Evolutionary conservation across 2,329 filamentous ascomycete species (phyloP).

Genomic region (Emydomyces testavorans): DNA sequence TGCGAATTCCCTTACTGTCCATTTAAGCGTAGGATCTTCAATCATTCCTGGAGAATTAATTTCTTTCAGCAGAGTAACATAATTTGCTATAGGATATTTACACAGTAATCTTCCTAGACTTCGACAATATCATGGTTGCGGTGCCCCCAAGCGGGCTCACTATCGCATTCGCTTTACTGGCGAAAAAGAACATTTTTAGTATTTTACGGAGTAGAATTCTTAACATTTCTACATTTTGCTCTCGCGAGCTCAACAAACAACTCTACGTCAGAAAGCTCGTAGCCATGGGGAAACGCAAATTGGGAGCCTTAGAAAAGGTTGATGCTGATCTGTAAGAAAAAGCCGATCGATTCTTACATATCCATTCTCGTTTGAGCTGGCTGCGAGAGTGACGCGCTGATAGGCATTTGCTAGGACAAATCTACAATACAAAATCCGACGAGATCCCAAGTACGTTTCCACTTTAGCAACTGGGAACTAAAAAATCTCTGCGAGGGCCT

Average conservation of each 20-base stretch:
- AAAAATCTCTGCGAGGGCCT: too few species aligned
- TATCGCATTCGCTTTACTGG: neutral
- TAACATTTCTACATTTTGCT: neutral
- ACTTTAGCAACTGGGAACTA: neutral
- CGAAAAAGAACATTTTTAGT: neutral
- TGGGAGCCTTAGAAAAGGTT: constrained; percentile 87
- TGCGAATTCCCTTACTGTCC: neutral
- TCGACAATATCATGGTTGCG: neutral
- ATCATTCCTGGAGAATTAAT: too few species aligned
- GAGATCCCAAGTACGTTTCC: constrained; percentile 59
- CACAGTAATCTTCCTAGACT: too few species aligned
- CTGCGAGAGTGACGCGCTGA: constrained; percentile 1
- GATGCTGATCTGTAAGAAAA: constrained; percentile 67
- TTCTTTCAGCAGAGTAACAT: too few species aligned
- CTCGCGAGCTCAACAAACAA: neutral
- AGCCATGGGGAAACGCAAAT: constrained; percentile 71
- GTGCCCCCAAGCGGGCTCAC: neutral
- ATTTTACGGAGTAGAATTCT: too few species aligned
- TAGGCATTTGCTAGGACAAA: constrained; percentile 48
- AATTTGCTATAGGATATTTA: too few species aligned
- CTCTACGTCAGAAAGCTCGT: neutral
- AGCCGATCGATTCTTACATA: constrained; percentile 9
- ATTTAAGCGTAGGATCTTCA: neutral
- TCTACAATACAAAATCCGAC: constrained; percentile 80
- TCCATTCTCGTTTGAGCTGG: neutral